Evolutionary conservation across 2,329 filamentous ascomycete species (phyloP), one percentile per base, ranked within the genome.

Genomic region (Neofusicoccum sp.): DNA sequence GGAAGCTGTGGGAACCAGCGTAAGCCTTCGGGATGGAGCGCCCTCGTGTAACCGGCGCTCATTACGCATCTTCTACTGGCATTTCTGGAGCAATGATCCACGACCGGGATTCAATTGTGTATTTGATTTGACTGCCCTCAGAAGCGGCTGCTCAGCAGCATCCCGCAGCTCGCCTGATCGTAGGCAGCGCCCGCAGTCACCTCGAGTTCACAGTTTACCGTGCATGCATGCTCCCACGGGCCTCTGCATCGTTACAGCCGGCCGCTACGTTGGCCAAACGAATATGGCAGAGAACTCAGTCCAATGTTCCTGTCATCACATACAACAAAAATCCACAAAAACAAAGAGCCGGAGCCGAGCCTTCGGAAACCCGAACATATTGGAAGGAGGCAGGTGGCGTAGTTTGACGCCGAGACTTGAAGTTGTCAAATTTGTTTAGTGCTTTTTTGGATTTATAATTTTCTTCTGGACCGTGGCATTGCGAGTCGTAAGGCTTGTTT

Each of bases 1-100:
- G 74, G 31, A 73, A 72, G 61, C 66, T 77, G 16, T 77, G 75
- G 75, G 75, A 77, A 61, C 75, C 75, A 43, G 74, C 72, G 63
- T 77, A 61, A 49, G 49, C 7, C 38, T 34, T 33, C 24, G 16
- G 41, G 48, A 38, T 14, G 4, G 58, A 33, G 58, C 36, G 58
- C 40, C 43, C 54, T 11, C 43, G 9, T 38, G 33, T n/a, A 45
- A 26, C 14, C 30, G 43, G 54, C 24, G 33, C 40, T 58, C 54
- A 47, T 30, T 36, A 41, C 51, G 48, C 48, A 41, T 56, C 26
- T 43, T 28, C 38, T 56, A 56, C 51, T 56, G 51, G 51, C 51
- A 43, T 56, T 56, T 43, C 51, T 56, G 51, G 51, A 56, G 51
- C 36, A 43, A 20, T 33, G 51, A 56, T 56, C 51, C 51, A 43